These are phyloP conservation scores for Ammopiptanthus mongolicus DNA, from an alignment of 306 rosid species.

Conservation along the genomic window DNA sequence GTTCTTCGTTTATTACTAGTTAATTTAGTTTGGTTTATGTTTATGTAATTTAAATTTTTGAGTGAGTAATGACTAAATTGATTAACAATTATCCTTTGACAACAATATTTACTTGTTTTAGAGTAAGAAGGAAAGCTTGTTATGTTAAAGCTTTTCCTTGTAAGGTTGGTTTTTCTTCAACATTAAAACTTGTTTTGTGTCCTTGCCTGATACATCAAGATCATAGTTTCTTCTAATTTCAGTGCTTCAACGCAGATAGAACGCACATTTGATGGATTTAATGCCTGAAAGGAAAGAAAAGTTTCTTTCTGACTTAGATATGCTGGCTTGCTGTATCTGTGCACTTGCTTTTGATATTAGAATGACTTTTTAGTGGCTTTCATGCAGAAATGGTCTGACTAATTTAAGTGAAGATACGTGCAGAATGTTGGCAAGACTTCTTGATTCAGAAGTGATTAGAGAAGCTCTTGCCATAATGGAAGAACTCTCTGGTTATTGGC, in stretches of 20 bases:
- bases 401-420: conserved; percentile 44
- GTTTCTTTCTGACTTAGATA: not conserved
- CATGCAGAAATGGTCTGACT: conserved; percentile 44
- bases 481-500: conserved; percentile 46
- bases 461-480: conserved; percentile 71
- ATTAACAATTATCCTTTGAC: conserved; percentile 8
- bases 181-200: not conserved
- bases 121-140: not conserved
- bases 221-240: not conserved
- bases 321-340: conserved; percentile 1
- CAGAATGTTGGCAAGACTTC: conserved; percentile 43
- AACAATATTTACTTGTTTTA: not conserved
- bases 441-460: conserved; percentile 49
- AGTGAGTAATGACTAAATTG: not conserved
- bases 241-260: not conserved
- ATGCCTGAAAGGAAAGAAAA: not conserved
- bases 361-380: not conserved
- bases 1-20: not conserved
- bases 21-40: not conserved
- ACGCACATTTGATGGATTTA: not conserved
- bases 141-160: not conserved
- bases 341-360: not conserved
- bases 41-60: not conserved
- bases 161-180: not conserved
- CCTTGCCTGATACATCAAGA: not conserved